phyloP scores from a whole-genome alignment of 495 filamentous ascomycete species.

The Talaromyces adpressus region DNA sequence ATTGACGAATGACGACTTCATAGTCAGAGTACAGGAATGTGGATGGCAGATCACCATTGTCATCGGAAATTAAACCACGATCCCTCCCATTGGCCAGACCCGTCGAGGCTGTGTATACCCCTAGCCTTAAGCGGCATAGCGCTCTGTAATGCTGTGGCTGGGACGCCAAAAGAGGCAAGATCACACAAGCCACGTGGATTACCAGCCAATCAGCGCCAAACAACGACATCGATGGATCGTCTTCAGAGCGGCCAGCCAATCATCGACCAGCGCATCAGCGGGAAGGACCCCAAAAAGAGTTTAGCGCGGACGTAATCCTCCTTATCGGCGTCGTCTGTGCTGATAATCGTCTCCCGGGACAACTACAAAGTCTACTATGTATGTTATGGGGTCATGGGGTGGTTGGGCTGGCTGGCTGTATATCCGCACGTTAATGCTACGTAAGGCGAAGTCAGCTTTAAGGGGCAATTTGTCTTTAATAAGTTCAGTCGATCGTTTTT shows the following conservation, averaged over 20 bases:
- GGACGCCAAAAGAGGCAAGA: background rate
- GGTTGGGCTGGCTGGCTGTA: background rate
- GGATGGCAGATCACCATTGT: background rate
- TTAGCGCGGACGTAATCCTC: background rate
- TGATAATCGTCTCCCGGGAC: background rate
- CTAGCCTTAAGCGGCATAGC: background rate
- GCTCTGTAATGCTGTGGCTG: background rate
- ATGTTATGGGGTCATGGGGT: background rate
- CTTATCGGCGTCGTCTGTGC: background rate
- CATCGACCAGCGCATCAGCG: background rate
- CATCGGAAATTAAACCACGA: background rate
- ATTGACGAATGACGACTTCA: background rate
- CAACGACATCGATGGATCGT: background rate
- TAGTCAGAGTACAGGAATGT: background rate
- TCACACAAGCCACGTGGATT: background rate
- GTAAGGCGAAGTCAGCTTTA: background rate
- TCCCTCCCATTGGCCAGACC: background rate
- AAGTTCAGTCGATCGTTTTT: background rate
- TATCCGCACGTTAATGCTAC: background rate
- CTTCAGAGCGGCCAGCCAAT: background rate
- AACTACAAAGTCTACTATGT: background rate
- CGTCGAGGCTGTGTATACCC: background rate
- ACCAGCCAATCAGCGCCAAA: background rate
- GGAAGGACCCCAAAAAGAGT: background rate
- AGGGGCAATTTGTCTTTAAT: background rate